Percentiles rank a stretch among this genome's conserved stretches.
These are phyloP conservation scores for Jatropha curcas DNA, from an alignment of 345 rosid species.

Conservation along the genomic window DNA sequence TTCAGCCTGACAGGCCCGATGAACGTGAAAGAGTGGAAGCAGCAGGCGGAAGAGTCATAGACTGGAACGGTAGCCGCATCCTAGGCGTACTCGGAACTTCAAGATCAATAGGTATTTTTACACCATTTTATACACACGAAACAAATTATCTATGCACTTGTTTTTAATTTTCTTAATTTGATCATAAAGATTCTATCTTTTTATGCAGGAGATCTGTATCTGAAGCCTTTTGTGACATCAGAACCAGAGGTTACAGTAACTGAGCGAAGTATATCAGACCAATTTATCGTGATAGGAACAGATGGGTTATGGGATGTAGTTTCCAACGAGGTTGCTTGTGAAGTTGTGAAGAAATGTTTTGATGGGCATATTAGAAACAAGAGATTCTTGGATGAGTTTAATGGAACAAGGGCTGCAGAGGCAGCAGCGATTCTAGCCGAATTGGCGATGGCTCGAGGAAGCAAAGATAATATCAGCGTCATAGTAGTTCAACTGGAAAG, in stretches of 20 bases:
- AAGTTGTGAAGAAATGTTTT: constrained; percentile 27
- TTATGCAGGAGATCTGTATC: constrained; percentile 31
- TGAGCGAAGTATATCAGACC: constrained; percentile 22
- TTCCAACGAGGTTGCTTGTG: constrained; percentile 37
- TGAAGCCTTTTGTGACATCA: constrained; percentile 32
- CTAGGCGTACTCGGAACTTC: constrained; percentile 30
- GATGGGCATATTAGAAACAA: constrained; percentile 6
- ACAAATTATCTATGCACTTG: no score
- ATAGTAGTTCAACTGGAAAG: constrained; percentile 34
- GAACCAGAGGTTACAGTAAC: constrained; percentile 37
- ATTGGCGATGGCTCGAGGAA: constrained; percentile 43
- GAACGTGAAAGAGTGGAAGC: constrained; percentile 29
- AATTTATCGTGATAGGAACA: constrained; percentile 33
- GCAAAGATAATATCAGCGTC: constrained; percentile 43
- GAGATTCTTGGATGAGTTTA: constrained; percentile 4
- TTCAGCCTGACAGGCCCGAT: constrained; percentile 29
- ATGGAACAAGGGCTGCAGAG: constrained; percentile 16
- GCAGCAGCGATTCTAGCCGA: constrained; percentile 35
- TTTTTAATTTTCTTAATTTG: no score
- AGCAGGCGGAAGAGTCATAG: constrained; percentile 18
- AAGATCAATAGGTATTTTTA: constrained; percentile 35
- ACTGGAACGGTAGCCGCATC: constrained; percentile 20
- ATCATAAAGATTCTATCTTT: background rate
- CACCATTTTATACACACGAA: no score
- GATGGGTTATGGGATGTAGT: constrained; percentile 51